These are phyloP conservation scores for Acanthamoeba healyi DNA, from an alignment of 208 protist genomes.

Conservation along the genomic window DNA sequence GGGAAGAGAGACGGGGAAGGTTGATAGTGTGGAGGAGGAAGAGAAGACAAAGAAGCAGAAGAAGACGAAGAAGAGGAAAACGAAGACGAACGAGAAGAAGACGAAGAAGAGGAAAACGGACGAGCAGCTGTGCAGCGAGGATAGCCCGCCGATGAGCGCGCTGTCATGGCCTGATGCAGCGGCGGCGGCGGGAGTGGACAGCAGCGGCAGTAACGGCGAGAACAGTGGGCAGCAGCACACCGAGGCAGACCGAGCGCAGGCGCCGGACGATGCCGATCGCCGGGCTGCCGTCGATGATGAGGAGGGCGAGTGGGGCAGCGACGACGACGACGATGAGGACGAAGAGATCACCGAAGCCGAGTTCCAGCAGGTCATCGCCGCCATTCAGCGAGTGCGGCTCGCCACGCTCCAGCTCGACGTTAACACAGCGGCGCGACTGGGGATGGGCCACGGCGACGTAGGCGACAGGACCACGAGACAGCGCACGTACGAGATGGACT, in stretches of 20 bases:
- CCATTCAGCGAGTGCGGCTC: neutral
- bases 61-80: neutral
- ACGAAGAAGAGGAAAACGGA: neutral
- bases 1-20: neutral
- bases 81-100: neutral
- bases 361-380: neutral
- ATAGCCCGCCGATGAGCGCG: no score
- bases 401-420: neutral
- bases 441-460: neutral
- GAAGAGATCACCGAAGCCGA: neutral
- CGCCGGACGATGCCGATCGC: neutral
- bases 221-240: no score
- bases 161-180: no score
- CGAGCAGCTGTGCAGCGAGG: no score
- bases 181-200: neutral
- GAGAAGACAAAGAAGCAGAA: neutral
- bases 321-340: neutral
- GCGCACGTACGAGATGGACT: neutral
- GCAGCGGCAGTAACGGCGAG: neutral
- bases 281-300: neutral
- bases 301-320: neutral
- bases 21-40: neutral
- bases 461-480: neutral
- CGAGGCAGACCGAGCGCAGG: neutral
- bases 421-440: neutral